These are phyloP conservation scores for Schizochytrium sp. DNA, from an alignment of 108 stramenopile species.

Conservation along the genomic window DNA sequence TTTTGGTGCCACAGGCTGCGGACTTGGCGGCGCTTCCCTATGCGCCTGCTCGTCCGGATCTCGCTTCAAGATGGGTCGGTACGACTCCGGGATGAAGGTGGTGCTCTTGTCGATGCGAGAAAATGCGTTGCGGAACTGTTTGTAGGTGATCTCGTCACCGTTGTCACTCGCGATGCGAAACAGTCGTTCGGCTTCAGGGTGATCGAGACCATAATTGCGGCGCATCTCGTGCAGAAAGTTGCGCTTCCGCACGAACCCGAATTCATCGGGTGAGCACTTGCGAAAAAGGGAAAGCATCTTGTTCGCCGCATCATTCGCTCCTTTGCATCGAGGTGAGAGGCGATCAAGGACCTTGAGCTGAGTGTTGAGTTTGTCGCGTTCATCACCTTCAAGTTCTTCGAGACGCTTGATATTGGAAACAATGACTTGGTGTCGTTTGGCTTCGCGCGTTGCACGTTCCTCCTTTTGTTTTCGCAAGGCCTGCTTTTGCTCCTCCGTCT, in stretches of 20 bases:
- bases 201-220: not conserved
- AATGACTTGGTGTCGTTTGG: not conserved
- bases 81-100: not conserved
- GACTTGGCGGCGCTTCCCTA: not conserved
- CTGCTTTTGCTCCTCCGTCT: not conserved
- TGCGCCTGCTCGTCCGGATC: not conserved
- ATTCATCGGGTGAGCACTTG: not conserved
- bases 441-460: not conserved
- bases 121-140: not conserved
- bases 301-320: not conserved
- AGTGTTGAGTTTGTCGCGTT: not conserved
- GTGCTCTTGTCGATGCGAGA: not conserved
- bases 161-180: not conserved
- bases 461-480: not conserved
- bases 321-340: not conserved
- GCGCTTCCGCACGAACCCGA: not conserved
- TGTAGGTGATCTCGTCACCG: not conserved
- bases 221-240: not conserved
- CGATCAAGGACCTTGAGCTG: not conserved
- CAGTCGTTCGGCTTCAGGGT: not conserved
- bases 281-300: not conserved
- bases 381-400: not conserved
- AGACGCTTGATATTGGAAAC: not conserved
- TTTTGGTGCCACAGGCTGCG: not conserved
- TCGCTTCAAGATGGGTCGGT: conserved; percentile 1